phyloP scores from a whole-genome alignment of 2,329 filamentous ascomycete species.

The Fusarium aywerte region DNA sequence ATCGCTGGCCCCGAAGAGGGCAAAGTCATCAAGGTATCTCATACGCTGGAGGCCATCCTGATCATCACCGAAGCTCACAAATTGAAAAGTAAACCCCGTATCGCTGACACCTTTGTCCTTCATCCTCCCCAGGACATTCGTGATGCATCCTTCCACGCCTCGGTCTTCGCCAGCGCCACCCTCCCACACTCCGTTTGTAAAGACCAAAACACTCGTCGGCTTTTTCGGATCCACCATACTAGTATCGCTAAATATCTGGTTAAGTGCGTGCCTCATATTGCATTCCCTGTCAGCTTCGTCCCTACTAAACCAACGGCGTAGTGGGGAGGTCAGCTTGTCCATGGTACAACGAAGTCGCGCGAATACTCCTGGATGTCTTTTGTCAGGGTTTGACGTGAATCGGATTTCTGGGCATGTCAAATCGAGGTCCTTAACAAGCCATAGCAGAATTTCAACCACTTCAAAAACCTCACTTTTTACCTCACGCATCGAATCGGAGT shows the following conservation, averaged over 20 bases:
- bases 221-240: not conserved
- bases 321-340: not conserved
- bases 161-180: fast-evolving
- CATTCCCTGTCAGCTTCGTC: not conserved
- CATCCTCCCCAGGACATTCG: slow-evolving; percentile 2
- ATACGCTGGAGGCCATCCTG: slow-evolving; percentile 4
- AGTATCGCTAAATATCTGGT: not conserved
- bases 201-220: slow-evolving; percentile 17
- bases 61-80: slow-evolving; percentile 28
- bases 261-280: slow-evolving; percentile 17
- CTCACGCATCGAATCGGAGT: slow-evolving; percentile 16
- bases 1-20: not conserved
- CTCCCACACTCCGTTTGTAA: slow-evolving; percentile 28
- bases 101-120: not conserved
- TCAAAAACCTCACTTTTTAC: not conserved
- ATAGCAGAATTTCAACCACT: not conserved
- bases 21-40: slow-evolving; percentile 18
- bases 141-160: slow-evolving; percentile 1
- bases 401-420: slow-evolving; percentile 5
- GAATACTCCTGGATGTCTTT: not conserved
- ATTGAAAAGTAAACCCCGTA: slow-evolving; percentile 20
- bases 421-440: slow-evolving; percentile 18
- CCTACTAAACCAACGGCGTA: not conserved
- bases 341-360: not conserved
- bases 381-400: slow-evolving; percentile 11